Evolutionary conservation across 768 basidiomycete genomes (phyloP).

Genomic region (Mycena galopus): DNA sequence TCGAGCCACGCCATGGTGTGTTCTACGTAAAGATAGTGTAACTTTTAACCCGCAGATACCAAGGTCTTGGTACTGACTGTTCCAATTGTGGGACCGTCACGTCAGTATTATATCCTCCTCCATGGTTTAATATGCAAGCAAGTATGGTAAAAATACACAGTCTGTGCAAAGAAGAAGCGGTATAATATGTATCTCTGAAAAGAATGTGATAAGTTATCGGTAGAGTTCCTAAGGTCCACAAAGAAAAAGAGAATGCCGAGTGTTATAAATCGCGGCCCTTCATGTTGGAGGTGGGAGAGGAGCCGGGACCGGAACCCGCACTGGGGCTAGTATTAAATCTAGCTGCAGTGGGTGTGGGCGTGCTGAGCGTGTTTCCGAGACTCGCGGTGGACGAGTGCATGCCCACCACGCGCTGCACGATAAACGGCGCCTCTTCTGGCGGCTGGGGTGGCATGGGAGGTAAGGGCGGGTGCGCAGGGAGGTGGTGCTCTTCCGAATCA

Average conservation of each 20-base stretch:
- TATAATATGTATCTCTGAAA: conserved; percentile 8
- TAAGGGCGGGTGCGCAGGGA: conserved; percentile 53
- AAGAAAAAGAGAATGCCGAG: not conserved
- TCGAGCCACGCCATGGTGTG: too few species aligned
- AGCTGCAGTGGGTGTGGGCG: conserved; percentile 29
- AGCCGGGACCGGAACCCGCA: conserved; percentile 6
- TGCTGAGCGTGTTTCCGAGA: not conserved
- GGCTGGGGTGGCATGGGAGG: conserved; percentile 54
- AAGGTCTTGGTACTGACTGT: too few species aligned
- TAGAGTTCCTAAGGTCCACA: conserved; percentile 1
- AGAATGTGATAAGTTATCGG: conserved; percentile 10
- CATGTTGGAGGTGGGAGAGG: not conserved
- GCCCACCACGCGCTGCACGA: conserved; percentile 34
- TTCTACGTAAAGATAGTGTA: too few species aligned
- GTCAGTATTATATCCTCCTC: too few species aligned
- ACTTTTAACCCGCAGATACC: too few species aligned
- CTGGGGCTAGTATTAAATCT: conserved; percentile 20
- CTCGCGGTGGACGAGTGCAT: conserved; percentile 24
- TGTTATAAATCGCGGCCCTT: conserved; percentile 11
- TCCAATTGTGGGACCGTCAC: too few species aligned
- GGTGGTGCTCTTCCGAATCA: conserved; percentile 47
- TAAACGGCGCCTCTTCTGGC: conserved; percentile 25
- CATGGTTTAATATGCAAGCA: too few species aligned
- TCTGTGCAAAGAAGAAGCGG: not conserved
- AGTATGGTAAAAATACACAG: conserved; percentile 4